Percentiles rank a stretch among this genome's conserved stretches.
Evolutionary conservation across 148 eudicot genomes (phyloP).

Genomic region (Amaranthus palmeri): DNA sequence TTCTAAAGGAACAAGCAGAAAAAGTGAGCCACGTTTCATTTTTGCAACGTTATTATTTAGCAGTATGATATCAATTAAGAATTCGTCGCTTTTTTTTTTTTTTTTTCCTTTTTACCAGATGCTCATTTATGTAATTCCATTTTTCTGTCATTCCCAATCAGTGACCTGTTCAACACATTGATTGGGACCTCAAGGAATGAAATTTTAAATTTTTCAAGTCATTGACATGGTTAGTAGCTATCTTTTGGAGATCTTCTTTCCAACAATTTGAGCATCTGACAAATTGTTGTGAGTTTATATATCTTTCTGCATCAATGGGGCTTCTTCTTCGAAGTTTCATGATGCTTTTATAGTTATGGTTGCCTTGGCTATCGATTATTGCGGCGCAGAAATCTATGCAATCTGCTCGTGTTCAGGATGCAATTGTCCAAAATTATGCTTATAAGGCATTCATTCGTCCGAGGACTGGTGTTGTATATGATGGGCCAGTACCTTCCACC

Average conservation of each 20-base stretch:
- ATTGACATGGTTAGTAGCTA: conserved; percentile 17
- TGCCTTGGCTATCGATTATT: conserved; percentile 33
- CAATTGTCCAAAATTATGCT: conserved; percentile 76
- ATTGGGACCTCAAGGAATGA: conserved; percentile 8
- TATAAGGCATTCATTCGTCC: conserved; percentile 57
- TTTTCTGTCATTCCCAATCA: not conserved
- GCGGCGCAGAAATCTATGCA: conserved; percentile 34
- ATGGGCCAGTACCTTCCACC: conserved; percentile 56
- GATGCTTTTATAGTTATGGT: conserved; percentile 40
- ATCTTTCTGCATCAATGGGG: conserved; percentile 33
- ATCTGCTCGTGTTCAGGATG: conserved; percentile 49
- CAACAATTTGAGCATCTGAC: conserved; percentile 12
- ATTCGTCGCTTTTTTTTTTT: no score
- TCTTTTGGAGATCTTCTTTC: conserved; percentile 27
- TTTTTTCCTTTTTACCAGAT: conserved; percentile 14
- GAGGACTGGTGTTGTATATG: conserved; percentile 52
- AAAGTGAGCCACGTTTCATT: not conserved
- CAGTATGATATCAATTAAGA: no score
- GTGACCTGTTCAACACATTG: conserved; percentile 20
- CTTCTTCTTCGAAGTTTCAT: conserved; percentile 30
- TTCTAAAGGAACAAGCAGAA: conserved; percentile 12
- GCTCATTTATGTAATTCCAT: conserved; percentile 16
- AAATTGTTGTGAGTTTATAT: conserved; percentile 8
- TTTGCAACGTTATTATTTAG: conserved; percentile 15
- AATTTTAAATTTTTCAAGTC: conserved; percentile 11